Percentiles rank a stretch among this genome's conserved stretches.
Evolutionary conservation across 164 flowering plant genomes (phyloP).

Genomic region (Kingdonia uniflora): DNA sequence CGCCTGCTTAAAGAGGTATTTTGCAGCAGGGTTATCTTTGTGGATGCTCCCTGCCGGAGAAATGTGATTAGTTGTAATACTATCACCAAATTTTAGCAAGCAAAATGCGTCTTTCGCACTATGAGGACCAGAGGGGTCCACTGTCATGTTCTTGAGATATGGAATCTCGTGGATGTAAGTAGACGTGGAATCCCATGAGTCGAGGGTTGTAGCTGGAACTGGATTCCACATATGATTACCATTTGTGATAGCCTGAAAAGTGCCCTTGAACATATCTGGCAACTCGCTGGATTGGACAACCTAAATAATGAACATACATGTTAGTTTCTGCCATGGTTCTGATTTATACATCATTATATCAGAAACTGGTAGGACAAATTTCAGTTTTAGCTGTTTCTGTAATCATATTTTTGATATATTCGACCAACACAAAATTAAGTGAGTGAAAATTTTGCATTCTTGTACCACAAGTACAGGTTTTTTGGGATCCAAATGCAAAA

Average conservation of each 20-base stretch:
- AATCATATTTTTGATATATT: too few relatives aligned
- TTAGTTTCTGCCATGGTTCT: too few relatives aligned
- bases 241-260: conserved; percentile 61
- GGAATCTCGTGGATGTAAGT: conserved; percentile 87
- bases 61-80: too few relatives aligned
- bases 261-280: conserved; percentile 67
- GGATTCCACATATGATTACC: conserved; percentile 82
- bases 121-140: conserved; percentile 74
- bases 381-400: too few relatives aligned
- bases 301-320: conserved; percentile 24
- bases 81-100: conserved; percentile 71
- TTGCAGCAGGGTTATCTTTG: too few relatives aligned
- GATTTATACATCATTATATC: too few relatives aligned
- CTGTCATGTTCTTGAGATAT: conserved; percentile 69
- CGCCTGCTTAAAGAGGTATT: conserved; percentile 61
- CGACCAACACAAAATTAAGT: too few relatives aligned
- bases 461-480: too few relatives aligned
- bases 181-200: conserved; percentile 74
- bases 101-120: conserved; percentile 82
- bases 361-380: too few relatives aligned
- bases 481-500: too few relatives aligned
- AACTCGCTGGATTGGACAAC: conserved; percentile 68
- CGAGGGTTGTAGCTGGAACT: conserved; percentile 36
- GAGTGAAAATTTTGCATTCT: too few relatives aligned
- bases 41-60: too few relatives aligned